These are phyloP conservation scores for Anastatica hierochuntica DNA, from an alignment of 345 rosid genomes.

Conservation along the genomic window DNA sequence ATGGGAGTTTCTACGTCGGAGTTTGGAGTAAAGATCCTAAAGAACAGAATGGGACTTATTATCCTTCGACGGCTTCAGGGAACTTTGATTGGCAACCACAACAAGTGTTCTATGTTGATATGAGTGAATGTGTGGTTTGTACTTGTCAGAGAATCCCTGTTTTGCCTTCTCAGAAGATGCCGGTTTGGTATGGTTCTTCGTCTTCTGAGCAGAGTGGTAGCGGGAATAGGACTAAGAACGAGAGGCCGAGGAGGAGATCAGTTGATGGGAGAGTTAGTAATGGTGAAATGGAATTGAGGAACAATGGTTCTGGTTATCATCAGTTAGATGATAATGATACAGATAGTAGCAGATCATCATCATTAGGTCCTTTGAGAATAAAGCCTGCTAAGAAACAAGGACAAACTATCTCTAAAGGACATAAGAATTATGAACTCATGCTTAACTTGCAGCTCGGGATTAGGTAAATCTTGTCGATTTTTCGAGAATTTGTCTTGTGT, in stretches of 20 bases:
- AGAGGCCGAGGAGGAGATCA: slow-evolving; percentile 47
- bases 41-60: slow-evolving; percentile 73
- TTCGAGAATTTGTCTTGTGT: neutral
- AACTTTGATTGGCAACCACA: slow-evolving; percentile 76
- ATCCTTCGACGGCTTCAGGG: slow-evolving; percentile 53
- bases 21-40: slow-evolving; percentile 77
- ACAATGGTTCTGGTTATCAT: slow-evolving; percentile 36
- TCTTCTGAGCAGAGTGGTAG: slow-evolving; percentile 27
- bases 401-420: slow-evolving; percentile 78
- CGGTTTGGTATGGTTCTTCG: slow-evolving; percentile 42
- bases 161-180: slow-evolving; percentile 78
- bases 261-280: slow-evolving; percentile 60
- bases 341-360: slow-evolving; percentile 13
- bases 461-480: slow-evolving; percentile 37
- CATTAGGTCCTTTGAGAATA: slow-evolving; percentile 29
- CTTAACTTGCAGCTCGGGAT: slow-evolving; percentile 98
- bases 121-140: slow-evolving; percentile 52
- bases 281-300: slow-evolving; percentile 32
- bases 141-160: slow-evolving; percentile 53
- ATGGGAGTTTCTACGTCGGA: slow-evolving; percentile 81
- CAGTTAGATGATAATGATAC: slow-evolving; percentile 36
- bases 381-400: slow-evolving; percentile 77
- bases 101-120: slow-evolving; percentile 44
- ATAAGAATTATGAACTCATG: slow-evolving; percentile 95
- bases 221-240: slow-evolving; percentile 21